phyloP scores from a whole-genome alignment of 306 rosid species.

The Casuarina equisetifolia region DNA sequence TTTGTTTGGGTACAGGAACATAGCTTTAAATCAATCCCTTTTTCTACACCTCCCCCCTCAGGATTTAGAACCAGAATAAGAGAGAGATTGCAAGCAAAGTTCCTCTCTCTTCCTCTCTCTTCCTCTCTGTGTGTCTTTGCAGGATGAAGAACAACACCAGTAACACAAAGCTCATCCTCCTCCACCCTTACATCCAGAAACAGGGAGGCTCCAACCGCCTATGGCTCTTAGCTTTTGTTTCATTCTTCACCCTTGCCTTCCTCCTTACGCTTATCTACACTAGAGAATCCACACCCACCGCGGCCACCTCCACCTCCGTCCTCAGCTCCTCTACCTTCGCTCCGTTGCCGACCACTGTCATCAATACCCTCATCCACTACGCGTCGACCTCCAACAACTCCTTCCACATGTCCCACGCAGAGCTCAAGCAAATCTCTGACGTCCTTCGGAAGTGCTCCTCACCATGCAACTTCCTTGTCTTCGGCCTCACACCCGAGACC shows the following conservation, averaged over 20 bases:
- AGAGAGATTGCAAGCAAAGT: constrained; percentile 18
- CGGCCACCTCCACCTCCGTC: constrained; percentile 31
- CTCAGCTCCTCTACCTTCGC: constrained; percentile 23
- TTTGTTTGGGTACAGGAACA: constrained; percentile 36
- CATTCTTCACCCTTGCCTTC: constrained; percentile 80
- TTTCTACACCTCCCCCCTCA: constrained; percentile 34
- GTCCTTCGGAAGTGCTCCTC: constrained; percentile 74
- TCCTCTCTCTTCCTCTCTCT: constrained; percentile 9
- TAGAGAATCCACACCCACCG: constrained; percentile 47
- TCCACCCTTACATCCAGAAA: constrained; percentile 94
- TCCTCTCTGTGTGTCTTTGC: background rate
- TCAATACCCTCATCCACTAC: constrained; percentile 83
- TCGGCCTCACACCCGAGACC: constrained; percentile 87
- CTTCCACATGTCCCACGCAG: constrained; percentile 75
- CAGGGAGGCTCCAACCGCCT: constrained; percentile 84
- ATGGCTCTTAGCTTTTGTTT: constrained; percentile 78
- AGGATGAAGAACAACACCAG: constrained; percentile 62
- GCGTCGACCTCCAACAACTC: constrained; percentile 80
- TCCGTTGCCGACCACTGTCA: constrained; percentile 65
- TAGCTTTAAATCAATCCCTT: constrained; percentile 54
- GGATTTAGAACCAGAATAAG: constrained; percentile 32
- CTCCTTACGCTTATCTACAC: constrained; percentile 79
- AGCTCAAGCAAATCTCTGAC: constrained; percentile 80
- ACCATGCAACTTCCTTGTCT: constrained; percentile 74
- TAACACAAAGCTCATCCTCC: constrained; percentile 90